These are phyloP conservation scores for Phoenix roebelenii DNA, from an alignment of 176 grass and related monocot genomes.

Conservation along the genomic window DNA sequence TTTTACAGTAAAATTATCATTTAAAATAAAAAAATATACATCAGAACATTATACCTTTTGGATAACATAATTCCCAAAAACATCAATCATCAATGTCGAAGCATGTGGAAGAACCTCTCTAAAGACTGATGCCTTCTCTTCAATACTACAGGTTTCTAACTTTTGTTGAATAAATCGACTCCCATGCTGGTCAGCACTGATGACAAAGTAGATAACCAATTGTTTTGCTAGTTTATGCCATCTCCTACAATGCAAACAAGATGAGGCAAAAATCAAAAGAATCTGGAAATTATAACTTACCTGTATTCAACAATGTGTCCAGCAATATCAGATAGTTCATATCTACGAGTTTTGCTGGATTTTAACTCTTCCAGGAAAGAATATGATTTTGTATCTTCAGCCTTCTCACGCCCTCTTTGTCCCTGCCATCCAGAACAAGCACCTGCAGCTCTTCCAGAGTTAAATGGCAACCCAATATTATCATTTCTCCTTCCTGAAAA, in stretches of 20 bases:
- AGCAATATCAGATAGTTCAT: slow-evolving; percentile 76
- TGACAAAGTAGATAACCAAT: slow-evolving; percentile 15
- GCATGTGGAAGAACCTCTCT: slow-evolving; percentile 80
- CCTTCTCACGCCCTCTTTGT: slow-evolving; percentile 47
- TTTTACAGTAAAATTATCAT: too few species aligned
- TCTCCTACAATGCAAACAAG: not conserved
- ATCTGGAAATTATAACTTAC: slow-evolving; percentile 37
- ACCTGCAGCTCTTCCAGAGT: slow-evolving; percentile 29
- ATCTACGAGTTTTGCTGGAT: slow-evolving; percentile 54
- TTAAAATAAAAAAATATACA: too few species aligned
- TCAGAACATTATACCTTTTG: slow-evolving; percentile 64
- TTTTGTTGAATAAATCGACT: slow-evolving; percentile 99
- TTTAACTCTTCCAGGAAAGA: slow-evolving; percentile 92
- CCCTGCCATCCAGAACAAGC: slow-evolving; percentile 44
- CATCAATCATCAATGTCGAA: slow-evolving; percentile 81
- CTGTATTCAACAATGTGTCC: slow-evolving; percentile 85
- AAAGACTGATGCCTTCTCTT: slow-evolving; percentile 90
- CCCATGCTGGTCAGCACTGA: slow-evolving; percentile 94
- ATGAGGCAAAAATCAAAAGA: slow-evolving; percentile 8
- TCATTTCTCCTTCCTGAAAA: slow-evolving; percentile 59
- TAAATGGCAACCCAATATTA: slow-evolving; percentile 29
- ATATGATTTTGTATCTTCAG: slow-evolving; percentile 52
- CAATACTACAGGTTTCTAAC: slow-evolving; percentile 70
- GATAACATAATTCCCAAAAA: slow-evolving; percentile 99
- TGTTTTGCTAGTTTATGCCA: slow-evolving; percentile 5